Conservation (phyloP, 2,329 filamentous ascomycete species). For the Gaeumannomyces tritici region DNA sequence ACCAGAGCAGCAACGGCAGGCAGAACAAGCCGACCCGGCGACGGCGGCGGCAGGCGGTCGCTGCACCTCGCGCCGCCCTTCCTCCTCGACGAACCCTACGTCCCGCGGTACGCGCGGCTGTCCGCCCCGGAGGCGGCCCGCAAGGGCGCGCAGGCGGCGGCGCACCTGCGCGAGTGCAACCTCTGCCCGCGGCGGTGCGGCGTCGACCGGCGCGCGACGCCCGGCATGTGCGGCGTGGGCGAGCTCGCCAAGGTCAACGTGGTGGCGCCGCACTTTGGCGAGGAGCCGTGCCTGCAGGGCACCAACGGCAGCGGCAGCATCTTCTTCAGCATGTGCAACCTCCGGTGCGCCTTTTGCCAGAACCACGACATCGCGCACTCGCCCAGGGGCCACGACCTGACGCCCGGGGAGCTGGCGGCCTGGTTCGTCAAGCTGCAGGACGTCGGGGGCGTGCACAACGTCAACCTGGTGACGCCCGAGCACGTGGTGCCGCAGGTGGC, state of each 20-base stretch:
- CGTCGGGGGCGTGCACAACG: slow-evolving; percentile 76
- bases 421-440: slow-evolving; percentile 80
- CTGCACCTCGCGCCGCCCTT: slow-evolving; percentile 54
- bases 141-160: slow-evolving; percentile 66
- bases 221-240: slow-evolving; percentile 70
- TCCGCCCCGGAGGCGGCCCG: slow-evolving; percentile 58
- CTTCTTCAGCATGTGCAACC: slow-evolving; percentile 63
- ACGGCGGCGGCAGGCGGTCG: background rate
- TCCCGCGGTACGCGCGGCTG: slow-evolving; percentile 61
- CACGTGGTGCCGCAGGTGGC: slow-evolving; percentile 80
- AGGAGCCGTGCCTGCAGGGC: slow-evolving; percentile 77
- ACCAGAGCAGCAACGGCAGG: background rate
- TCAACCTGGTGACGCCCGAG: slow-evolving; percentile 80
- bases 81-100: slow-evolving; percentile 59
- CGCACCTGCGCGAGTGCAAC: slow-evolving; percentile 70
- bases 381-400: slow-evolving; percentile 70
- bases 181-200: slow-evolving; percentile 69
- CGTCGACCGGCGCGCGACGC: slow-evolving; percentile 72
- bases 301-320: slow-evolving; percentile 72
- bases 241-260: slow-evolving; percentile 71
- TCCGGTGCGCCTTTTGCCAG: slow-evolving; percentile 69
- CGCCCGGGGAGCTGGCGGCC: slow-evolving; percentile 63
- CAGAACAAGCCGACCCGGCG: too few species aligned
- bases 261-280: slow-evolving; percentile 78
- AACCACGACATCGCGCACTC: slow-evolving; percentile 79